Conservation (phyloP, 805 yeast genomes). For the Dipodascopsis tothii region DNA sequence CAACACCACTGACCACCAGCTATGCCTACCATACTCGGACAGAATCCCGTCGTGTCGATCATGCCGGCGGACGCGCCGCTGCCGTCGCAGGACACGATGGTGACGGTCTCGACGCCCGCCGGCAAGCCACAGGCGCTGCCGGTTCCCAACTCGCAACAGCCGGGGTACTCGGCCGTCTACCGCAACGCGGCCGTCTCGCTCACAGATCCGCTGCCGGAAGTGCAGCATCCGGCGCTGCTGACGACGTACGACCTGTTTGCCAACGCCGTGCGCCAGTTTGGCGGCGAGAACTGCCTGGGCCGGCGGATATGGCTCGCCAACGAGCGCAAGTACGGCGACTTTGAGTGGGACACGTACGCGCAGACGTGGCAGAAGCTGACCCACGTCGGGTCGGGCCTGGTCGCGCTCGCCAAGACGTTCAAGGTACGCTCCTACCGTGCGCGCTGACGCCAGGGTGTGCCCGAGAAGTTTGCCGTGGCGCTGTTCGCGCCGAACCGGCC, state of each 20-base stretch:
- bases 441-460: neutral
- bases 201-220: conserved; percentile 28
- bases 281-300: conserved; percentile 34
- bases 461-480: conserved; percentile 44
- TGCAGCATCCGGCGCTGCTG: conserved; percentile 29
- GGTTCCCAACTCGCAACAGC: conserved; percentile 36
- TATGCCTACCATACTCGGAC: no score
- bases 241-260: conserved; percentile 18
- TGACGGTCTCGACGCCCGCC: conserved; percentile 3
- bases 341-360: conserved; percentile 39
- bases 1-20: no score
- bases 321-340: conserved; percentile 38
- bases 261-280: conserved; percentile 8
- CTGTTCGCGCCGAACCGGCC: conserved; percentile 51
- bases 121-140: conserved; percentile 34
- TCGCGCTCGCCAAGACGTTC: conserved; percentile 33
- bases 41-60: conserved; percentile 12
- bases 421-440: conserved; percentile 28
- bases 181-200: conserved; percentile 38
- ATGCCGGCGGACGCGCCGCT: conserved; percentile 11
- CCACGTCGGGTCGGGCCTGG: conserved; percentile 50
- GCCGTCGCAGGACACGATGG: conserved; percentile 14
- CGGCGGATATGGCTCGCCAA: conserved; percentile 32
- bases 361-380: conserved; percentile 39
- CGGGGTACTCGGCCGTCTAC: conserved; percentile 47